These are phyloP conservation scores for Chlamydomonas asymmetrica DNA, from an alignment of 139 green algal species.

Conservation along the genomic window DNA sequence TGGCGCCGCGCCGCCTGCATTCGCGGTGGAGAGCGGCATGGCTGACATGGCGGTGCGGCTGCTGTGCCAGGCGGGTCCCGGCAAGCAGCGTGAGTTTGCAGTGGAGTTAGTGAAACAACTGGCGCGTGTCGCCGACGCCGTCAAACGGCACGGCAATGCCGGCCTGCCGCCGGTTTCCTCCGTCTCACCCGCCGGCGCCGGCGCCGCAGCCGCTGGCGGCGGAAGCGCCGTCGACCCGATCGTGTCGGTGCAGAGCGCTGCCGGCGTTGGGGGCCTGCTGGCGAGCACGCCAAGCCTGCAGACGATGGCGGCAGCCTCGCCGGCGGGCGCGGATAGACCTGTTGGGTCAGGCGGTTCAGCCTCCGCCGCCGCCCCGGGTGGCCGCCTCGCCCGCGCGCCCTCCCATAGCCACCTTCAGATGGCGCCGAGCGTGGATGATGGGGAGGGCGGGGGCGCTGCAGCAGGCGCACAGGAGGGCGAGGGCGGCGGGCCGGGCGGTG, in stretches of 20 bases:
- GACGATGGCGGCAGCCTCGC: no score
- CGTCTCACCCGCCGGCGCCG: background rate
- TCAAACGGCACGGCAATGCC: slow-evolving; percentile 17
- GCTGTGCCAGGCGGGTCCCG: slow-evolving; percentile 29
- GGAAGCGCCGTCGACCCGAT: no score
- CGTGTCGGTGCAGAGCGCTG: no score
- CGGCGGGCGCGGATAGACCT: no score
- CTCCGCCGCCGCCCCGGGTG: no score
- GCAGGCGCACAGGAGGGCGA: background rate
- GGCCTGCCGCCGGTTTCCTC: background rate
- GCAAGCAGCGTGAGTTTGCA: slow-evolving; percentile 47
- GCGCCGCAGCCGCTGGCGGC: background rate
- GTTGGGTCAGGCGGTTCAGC: no score
- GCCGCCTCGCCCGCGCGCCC: no score
- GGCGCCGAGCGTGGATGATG: background rate
- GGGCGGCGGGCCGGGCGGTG: background rate
- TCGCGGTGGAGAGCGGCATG: slow-evolving; percentile 33
- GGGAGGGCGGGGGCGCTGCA: slow-evolving; percentile 16
- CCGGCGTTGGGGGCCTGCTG: no score
- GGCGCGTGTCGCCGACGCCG: slow-evolving; percentile 21
- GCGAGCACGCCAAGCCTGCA: no score
- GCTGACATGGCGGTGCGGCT: slow-evolving; percentile 33
- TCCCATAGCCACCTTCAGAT: background rate
- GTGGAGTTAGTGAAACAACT: slow-evolving; percentile 45
- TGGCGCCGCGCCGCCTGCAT: slow-evolving; percentile 3